Conservation (phyloP, 345 rosid genomes). For the Eucalyptus tenuipes region DNA sequence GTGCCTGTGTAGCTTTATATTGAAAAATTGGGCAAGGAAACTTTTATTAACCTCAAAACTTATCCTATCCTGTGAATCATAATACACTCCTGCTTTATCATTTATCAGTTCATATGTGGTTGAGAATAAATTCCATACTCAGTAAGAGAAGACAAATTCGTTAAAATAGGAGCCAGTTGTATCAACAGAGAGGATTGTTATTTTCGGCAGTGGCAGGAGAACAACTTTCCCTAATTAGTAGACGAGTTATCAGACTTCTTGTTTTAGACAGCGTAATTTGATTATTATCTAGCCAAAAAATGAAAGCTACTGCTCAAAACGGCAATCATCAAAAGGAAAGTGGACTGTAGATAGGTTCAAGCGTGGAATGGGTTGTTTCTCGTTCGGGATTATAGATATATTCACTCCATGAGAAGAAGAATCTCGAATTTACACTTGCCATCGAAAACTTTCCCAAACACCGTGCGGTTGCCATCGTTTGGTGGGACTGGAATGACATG, state of each 20-base stretch:
- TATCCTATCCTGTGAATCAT: not conserved
- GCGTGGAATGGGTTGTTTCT: not conserved
- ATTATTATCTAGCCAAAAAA: not conserved
- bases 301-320: not conserved
- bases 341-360: not conserved
- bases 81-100: not conserved
- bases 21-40: not conserved
- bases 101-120: not conserved
- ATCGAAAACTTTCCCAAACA: not conserved
- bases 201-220: not conserved
- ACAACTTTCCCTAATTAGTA: not conserved
- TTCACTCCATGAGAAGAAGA: not conserved
- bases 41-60: not conserved
- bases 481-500: not conserved
- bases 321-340: not conserved
- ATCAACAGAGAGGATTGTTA: not conserved
- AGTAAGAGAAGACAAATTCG: not conserved
- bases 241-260: not conserved
- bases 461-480: not conserved
- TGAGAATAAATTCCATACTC: not conserved
- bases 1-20: not conserved
- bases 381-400: not conserved
- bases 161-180: not conserved
- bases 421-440: not conserved
- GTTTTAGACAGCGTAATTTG: not conserved